Evolutionary conservation across 2,329 filamentous ascomycete species (phyloP).

Genomic region (Domatiomyces globalis): DNA sequence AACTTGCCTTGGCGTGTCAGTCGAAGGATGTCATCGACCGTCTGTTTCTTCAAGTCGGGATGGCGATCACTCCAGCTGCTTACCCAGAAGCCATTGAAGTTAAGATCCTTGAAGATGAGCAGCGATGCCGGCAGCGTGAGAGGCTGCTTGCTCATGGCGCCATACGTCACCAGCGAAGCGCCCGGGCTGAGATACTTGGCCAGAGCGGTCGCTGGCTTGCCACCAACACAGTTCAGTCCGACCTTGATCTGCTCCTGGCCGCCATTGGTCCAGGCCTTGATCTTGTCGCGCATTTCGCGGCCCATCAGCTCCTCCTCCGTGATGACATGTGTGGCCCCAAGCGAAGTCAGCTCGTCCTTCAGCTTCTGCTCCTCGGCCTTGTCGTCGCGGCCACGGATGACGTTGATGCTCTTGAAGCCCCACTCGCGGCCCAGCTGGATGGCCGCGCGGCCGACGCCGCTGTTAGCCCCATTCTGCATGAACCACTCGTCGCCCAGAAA

Average conservation of each 20-base stretch:
- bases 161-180: constrained; percentile 78
- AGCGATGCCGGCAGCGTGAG: constrained; percentile 66
- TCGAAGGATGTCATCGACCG: constrained; percentile 70
- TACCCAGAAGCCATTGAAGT: constrained; percentile 89
- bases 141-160: constrained; percentile 84
- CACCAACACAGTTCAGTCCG: constrained; percentile 86
- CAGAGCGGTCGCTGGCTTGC: constrained; percentile 64
- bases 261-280: constrained; percentile 55
- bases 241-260: constrained; percentile 60
- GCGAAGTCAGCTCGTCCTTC: constrained; percentile 43
- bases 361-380: constrained; percentile 43
- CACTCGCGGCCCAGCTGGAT: constrained; percentile 77
- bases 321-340: constrained; percentile 51
- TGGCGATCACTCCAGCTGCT: constrained; percentile 73
- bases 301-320: constrained; percentile 44
- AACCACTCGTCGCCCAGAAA: constrained; percentile 74
- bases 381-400: constrained; percentile 60
- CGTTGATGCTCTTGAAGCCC: constrained; percentile 82
- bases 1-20: constrained; percentile 65
- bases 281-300: constrained; percentile 32
- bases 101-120: constrained; percentile 84
- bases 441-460: constrained; percentile 76
- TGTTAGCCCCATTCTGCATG: constrained; percentile 93
- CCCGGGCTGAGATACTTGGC: constrained; percentile 57
- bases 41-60: constrained; percentile 57